Evolutionary conservation across 2,329 filamentous ascomycete species (phyloP).

Genomic region (Colletotrichum sp.): DNA sequence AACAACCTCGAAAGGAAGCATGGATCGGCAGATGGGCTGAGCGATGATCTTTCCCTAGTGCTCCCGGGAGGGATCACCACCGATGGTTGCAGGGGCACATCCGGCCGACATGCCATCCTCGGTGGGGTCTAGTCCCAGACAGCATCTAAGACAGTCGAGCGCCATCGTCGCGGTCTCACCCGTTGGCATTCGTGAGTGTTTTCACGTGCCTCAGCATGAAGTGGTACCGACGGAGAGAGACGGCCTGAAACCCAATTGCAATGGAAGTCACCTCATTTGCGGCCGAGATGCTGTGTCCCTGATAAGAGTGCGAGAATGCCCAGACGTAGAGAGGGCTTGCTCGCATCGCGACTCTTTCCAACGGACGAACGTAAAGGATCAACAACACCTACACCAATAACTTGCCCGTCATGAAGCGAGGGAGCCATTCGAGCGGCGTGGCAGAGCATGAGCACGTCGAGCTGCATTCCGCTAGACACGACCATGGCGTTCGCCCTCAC

Average conservation of each 20-base stretch:
- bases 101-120: not conserved
- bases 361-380: not conserved
- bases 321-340: not conserved
- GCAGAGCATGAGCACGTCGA: not conserved
- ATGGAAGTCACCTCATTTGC: not conserved
- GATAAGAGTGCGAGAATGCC: not conserved
- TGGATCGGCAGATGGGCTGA: not conserved
- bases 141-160: constrained; percentile 5
- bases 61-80: not conserved
- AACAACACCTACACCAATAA: not conserved
- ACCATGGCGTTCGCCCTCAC: not conserved
- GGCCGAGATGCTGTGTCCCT: not conserved
- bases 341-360: not conserved
- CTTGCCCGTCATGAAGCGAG: not conserved
- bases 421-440: not conserved
- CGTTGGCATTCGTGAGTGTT: not conserved
- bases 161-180: not conserved
- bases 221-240: not conserved
- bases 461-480: not conserved
- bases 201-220: not conserved
- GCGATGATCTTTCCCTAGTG: not conserved
- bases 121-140: not conserved
- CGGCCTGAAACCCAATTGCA: not conserved
- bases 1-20: not conserved
- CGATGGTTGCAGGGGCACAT: constrained; percentile 1